phyloP scores from a whole-genome alignment of 73 alveolate species.

The Tetrahymena malaccensis region DNA sequence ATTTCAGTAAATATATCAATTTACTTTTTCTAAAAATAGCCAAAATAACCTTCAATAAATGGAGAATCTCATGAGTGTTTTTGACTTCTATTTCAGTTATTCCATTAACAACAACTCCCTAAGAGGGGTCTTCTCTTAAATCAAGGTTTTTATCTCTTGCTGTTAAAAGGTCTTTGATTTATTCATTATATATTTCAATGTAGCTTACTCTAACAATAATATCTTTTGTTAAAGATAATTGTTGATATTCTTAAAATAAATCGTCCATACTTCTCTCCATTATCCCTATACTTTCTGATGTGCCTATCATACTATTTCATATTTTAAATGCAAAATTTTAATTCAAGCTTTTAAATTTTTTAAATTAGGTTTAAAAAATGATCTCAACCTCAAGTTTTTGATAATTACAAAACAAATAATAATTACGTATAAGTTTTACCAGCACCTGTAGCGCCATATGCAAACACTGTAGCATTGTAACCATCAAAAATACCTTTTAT shows the following conservation, averaged over 20 bases:
- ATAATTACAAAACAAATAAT: neutral
- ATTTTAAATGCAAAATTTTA: neutral
- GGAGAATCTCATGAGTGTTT: constrained; percentile 80
- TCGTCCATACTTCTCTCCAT: neutral
- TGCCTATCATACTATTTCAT: neutral
- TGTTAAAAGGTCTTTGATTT: constrained; percentile 79
- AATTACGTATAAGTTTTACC: constrained; percentile 94
- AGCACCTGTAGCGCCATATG: constrained; percentile 99
- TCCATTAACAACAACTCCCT: constrained; percentile 81
- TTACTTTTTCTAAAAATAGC: neutral
- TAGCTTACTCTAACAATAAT: constrained; percentile 66
- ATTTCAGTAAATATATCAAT: neutral
- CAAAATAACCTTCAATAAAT: constrained; percentile 23
- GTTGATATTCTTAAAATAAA: neutral
- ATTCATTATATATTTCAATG: constrained; percentile 90
- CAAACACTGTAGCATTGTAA: constrained; percentile 95
- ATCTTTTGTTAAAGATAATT: neutral
- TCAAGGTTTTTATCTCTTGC: constrained; percentile 72
- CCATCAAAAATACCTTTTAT: constrained; percentile 95
- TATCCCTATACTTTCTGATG: neutral
- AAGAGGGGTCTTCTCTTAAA: constrained; percentile 86
- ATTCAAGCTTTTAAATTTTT: no score
- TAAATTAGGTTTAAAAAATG: neutral
- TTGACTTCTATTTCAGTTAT: constrained; percentile 83
- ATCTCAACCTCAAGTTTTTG: neutral